These are phyloP conservation scores for Aphanoascus verrucosus DNA, from an alignment of 2,329 filamentous ascomycete species.

Conservation along the genomic window DNA sequence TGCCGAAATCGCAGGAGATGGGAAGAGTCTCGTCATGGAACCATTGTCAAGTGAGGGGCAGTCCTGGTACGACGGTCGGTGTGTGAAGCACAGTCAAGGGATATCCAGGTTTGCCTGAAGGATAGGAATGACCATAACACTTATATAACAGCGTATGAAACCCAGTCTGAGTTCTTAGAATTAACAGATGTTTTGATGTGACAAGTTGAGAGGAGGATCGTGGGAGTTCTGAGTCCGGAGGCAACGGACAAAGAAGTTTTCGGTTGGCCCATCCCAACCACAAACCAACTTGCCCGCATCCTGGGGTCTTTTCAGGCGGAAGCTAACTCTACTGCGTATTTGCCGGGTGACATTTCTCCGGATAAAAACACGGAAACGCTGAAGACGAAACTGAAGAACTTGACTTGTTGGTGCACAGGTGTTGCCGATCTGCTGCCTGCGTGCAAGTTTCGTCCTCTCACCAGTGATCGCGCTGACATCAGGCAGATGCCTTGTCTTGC, in stretches of 20 bases:
- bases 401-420: too few relatives aligned
- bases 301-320: neutral
- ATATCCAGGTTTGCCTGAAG: neutral
- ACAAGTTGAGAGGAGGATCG: neutral
- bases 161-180: neutral
- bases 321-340: neutral
- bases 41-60: neutral
- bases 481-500: too few relatives aligned
- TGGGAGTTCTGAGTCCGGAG: neutral
- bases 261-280: neutral
- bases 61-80: neutral
- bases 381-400: too few relatives aligned
- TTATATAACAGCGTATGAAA: neutral
- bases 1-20: neutral
- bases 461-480: too few relatives aligned
- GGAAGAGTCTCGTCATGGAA: neutral
- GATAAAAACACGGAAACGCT: too few relatives aligned
- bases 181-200: neutral
- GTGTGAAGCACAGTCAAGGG: constrained; percentile 1
- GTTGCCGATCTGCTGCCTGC: too few relatives aligned
- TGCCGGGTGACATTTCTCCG: too few relatives aligned
- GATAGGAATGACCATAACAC: neutral
- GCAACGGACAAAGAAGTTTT: neutral
- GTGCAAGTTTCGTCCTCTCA: too few relatives aligned
- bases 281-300: neutral